phyloP scores from a whole-genome alignment of 2,329 filamentous ascomycete genomes.

The Cryphonectria parasitica region DNA sequence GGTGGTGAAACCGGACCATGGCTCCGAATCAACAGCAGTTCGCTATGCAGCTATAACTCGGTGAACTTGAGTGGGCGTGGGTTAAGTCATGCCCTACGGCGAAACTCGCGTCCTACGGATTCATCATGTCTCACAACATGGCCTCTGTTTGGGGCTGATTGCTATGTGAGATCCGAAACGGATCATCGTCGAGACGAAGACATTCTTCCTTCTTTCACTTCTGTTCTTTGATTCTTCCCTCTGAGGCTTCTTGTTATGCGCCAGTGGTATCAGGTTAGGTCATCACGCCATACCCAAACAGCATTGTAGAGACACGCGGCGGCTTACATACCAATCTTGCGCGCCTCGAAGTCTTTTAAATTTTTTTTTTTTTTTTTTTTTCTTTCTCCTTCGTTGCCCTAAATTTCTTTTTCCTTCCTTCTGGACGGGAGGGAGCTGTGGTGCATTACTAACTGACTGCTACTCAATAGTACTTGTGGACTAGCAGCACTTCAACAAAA shows the following conservation, averaged over 20 bases:
- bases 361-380: not conserved
- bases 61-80: not conserved
- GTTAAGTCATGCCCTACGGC: not conserved
- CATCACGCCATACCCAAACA: not conserved
- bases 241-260: not conserved
- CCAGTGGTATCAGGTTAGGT: not conserved
- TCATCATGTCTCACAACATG: not conserved
- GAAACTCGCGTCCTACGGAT: not conserved
- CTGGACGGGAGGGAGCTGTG: not conserved
- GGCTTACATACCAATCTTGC: constrained; percentile 1
- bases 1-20: constrained; percentile 3
- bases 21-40: not conserved
- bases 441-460: not conserved
- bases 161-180: not conserved
- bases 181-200: constrained; percentile 2
- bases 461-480: not conserved
- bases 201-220: not conserved
- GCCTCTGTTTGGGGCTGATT: constrained; percentile 2
- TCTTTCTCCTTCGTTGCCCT: not conserved
- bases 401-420: not conserved
- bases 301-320: not conserved
- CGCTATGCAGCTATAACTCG: not conserved
- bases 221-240: not conserved
- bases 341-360: not conserved
- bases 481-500: not conserved